These are phyloP conservation scores for Yueomyces sp. DNA, from an alignment of 1,139 yeast species.

Conservation along the genomic window DNA sequence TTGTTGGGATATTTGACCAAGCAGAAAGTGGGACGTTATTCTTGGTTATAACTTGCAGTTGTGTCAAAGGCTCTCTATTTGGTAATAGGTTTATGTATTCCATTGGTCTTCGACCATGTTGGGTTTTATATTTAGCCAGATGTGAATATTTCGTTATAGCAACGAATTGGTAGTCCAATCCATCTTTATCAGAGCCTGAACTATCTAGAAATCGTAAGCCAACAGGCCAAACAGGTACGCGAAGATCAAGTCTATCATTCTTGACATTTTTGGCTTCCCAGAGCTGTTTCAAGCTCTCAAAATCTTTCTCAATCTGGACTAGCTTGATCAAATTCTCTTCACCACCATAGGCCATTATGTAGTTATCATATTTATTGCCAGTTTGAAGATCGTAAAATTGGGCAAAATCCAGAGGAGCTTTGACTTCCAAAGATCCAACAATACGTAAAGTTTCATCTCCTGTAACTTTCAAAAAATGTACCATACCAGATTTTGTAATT, in stretches of 20 bases:
- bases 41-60: conserved; percentile 9
- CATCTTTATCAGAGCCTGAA: conserved; percentile 15
- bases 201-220: conserved; percentile 29
- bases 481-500: conserved; percentile 37
- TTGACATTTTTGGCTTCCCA: conserved; percentile 57
- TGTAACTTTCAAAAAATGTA: conserved; percentile 29
- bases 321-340: conserved; percentile 55
- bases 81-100: conserved; percentile 24
- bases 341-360: conserved; percentile 58
- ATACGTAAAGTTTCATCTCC: conserved; percentile 9
- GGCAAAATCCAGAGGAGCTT: conserved; percentile 33
- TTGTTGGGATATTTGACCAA: conserved; percentile 11
- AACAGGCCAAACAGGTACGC: conserved; percentile 52
- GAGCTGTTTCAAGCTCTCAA: conserved; percentile 22
- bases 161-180: conserved; percentile 28
- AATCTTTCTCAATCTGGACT: conserved; percentile 27
- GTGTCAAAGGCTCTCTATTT: conserved; percentile 22
- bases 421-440: conserved; percentile 14
- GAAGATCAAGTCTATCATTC: conserved; percentile 49
- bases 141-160: conserved; percentile 40
- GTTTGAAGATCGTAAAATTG: conserved; percentile 34
- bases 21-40: conserved; percentile 6
- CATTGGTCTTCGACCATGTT: conserved; percentile 47
- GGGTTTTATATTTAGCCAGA: conserved; percentile 46
- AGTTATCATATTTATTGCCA: conserved; percentile 12